Percentiles rank a stretch among this genome's conserved stretches.
These are phyloP conservation scores for Trametes cingulata DNA, from an alignment of 768 basidiomycete genomes.

Conservation along the genomic window DNA sequence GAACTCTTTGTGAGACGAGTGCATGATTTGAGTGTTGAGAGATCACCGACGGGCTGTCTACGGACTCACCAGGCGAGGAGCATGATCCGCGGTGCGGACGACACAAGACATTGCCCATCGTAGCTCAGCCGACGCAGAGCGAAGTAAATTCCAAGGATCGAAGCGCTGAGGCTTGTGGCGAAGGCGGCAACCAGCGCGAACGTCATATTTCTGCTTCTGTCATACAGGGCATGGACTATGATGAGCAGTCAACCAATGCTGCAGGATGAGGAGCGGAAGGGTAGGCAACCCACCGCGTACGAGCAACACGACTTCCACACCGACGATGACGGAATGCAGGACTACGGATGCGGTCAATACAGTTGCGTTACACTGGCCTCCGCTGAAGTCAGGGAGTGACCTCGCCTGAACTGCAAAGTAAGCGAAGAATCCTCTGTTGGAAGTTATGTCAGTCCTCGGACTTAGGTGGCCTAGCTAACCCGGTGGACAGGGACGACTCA, in stretches of 20 bases:
- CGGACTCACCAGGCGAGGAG: neutral
- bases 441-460: too few species aligned
- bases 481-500: neutral
- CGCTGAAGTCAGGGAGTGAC: neutral
- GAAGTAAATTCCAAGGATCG: neutral
- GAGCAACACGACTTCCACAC: constrained; percentile 11
- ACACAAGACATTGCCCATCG: neutral
- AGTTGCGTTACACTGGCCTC: neutral
- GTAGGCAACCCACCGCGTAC: constrained; percentile 6
- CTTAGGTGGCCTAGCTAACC: too few species aligned
- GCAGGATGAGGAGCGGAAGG: neutral
- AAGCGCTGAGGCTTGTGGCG: neutral
- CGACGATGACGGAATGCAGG: neutral
- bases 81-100: neutral
- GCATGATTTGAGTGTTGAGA: too few species aligned
- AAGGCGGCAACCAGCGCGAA: neutral
- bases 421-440: neutral
- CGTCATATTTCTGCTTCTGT: neutral
- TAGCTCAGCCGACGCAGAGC: neutral
- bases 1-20: too few species aligned
- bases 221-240: constrained; percentile 6
- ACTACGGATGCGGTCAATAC: neutral
- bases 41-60: too few species aligned
- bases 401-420: neutral
- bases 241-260: neutral